Evolutionary conservation across 148 eudicot genomes (phyloP).

Genomic region (Vaccinium macrocarpon): DNA sequence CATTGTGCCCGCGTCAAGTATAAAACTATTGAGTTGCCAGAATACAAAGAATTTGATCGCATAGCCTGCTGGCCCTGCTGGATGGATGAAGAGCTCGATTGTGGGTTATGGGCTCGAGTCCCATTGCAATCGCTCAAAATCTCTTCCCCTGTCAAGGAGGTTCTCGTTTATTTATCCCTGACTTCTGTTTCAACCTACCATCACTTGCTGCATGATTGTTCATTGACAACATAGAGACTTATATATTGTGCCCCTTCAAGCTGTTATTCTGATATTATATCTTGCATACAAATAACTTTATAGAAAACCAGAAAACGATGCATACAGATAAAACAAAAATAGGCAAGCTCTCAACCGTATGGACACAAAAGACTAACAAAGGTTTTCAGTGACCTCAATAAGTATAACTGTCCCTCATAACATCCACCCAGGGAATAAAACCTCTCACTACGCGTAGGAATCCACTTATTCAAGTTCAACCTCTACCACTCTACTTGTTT

Average conservation of each 20-base stretch:
- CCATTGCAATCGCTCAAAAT: too few species aligned
- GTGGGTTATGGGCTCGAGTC: too few species aligned
- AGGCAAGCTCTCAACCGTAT: not conserved
- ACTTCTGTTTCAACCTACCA: too few species aligned
- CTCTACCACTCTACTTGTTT: not conserved
- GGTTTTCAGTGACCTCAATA: not conserved
- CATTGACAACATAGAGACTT: too few species aligned
- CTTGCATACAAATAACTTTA: not conserved
- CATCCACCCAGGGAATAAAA: not conserved
- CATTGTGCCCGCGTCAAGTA: not conserved
- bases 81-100: too few species aligned
- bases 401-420: not conserved
- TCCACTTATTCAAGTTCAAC: slow-evolving; percentile 4
- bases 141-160: too few species aligned
- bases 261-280: not conserved
- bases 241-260: not conserved
- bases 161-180: too few species aligned
- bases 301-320: not conserved
- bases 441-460: not conserved
- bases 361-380: not conserved
- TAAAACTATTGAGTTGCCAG: not conserved
- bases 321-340: not conserved
- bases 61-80: too few species aligned
- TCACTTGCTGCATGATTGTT: too few species aligned
- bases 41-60: too few species aligned